phyloP scores from a whole-genome alignment of 306 rosid species.

The Castanea mollissima region DNA sequence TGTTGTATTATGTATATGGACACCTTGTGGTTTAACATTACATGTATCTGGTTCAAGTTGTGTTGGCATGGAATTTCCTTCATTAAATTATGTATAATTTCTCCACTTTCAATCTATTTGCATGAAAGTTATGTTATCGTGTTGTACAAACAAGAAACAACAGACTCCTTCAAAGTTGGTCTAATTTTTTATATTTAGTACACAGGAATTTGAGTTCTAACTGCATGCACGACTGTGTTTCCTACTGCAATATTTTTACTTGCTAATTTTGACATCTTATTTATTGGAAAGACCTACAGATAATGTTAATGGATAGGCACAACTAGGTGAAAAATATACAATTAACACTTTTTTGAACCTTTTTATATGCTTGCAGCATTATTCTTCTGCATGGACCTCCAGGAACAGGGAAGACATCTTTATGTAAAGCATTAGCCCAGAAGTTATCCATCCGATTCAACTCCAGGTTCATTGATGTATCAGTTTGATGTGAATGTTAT shows the following conservation, averaged over 20 bases:
- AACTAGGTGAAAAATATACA: neutral
- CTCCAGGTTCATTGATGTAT: constrained; percentile 55
- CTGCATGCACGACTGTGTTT: neutral
- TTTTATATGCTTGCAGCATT: constrained; percentile 48
- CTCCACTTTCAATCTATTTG: neutral
- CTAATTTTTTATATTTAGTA: constrained; percentile 3
- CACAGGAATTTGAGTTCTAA: neutral
- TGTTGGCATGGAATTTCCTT: neutral
- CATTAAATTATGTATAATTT: neutral
- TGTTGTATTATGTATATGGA: neutral
- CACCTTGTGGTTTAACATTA: neutral
- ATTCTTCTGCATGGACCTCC: constrained; percentile 95
- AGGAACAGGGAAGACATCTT: constrained; percentile 93
- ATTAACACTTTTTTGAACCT: constrained; percentile 17
- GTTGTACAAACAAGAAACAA: neutral
- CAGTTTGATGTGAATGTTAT: neutral
- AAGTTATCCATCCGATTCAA: constrained; percentile 79
- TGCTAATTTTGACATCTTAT: neutral
- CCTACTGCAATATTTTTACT: neutral
- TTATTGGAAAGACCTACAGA: neutral
- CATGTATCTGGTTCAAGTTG: neutral
- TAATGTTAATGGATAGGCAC: neutral
- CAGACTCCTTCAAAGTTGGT: neutral
- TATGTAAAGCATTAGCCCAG: constrained; percentile 95
- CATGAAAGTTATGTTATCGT: neutral